phyloP scores from a whole-genome alignment of 257 asterid species.

The Apocynum venetum region DNA sequence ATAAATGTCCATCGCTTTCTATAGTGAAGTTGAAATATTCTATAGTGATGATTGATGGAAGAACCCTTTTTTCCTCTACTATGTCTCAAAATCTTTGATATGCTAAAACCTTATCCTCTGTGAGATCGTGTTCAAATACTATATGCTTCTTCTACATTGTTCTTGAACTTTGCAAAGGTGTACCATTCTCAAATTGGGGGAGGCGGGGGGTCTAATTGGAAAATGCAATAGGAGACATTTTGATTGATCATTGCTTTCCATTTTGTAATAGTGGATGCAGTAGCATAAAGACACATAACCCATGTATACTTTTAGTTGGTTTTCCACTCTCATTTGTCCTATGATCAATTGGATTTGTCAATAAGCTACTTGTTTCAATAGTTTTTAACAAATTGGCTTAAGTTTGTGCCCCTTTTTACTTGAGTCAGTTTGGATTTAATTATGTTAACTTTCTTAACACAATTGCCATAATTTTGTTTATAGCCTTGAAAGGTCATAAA shows the following conservation, averaged over 20 bases:
- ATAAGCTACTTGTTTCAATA: slow-evolving; percentile 29
- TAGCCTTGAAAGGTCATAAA: neutral
- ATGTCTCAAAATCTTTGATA: neutral
- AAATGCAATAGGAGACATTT: slow-evolving; percentile 7
- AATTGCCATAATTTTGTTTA: neutral
- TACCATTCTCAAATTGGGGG: slow-evolving; percentile 1
- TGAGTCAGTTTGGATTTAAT: slow-evolving; percentile 8
- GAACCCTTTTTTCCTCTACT: neutral
- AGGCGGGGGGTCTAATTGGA: neutral
- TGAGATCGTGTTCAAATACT: neutral
- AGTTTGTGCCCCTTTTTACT: neutral
- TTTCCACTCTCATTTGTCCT: slow-evolving; percentile 9
- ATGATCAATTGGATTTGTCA: slow-evolving; percentile 9
- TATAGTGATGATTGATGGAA: neutral
- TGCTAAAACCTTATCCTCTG: slow-evolving; percentile 14
- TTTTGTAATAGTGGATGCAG: slow-evolving; percentile 8
- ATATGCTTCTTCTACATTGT: slow-evolving; percentile 18
- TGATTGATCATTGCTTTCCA: slow-evolving; percentile 3
- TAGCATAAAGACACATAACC: slow-evolving; percentile 15
- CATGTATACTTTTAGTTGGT: neutral
- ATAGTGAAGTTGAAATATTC: neutral
- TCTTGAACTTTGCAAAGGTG: slow-evolving; percentile 17
- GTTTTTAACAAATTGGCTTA: slow-evolving; percentile 16
- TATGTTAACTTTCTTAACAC: slow-evolving; percentile 4
- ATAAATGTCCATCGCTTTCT: neutral